Evolutionary conservation across 257 asterid species (phyloP).

Genomic region (Leonotis leonurus): DNA sequence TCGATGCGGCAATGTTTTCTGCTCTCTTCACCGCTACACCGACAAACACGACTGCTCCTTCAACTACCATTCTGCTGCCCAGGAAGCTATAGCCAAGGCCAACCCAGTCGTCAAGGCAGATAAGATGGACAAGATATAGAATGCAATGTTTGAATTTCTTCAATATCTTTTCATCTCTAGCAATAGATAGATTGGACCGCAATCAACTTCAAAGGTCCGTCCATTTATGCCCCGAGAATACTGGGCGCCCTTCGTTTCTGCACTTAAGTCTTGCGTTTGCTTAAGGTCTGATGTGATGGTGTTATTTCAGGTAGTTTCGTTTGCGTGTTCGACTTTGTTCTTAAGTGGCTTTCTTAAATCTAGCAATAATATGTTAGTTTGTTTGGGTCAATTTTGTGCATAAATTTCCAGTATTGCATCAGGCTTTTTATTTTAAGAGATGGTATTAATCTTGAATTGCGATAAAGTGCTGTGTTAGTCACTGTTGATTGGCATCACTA

Average conservation of each 20-base stretch:
- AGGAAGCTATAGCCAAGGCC: conserved; percentile 68
- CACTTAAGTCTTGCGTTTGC: conserved; percentile 14
- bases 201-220: neutral
- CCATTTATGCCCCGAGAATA: conserved; percentile 4
- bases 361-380: conserved; percentile 7
- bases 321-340: conserved; percentile 9
- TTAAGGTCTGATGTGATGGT: conserved; percentile 15
- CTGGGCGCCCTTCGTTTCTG: conserved; percentile 1
- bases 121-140: conserved; percentile 48
- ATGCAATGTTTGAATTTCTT: neutral
- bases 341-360: conserved; percentile 8
- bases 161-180: neutral
- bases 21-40: conserved; percentile 44
- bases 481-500: too few species aligned
- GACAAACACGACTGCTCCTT: conserved; percentile 65
- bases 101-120: conserved; percentile 67
- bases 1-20: conserved; percentile 50
- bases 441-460: too few species aligned
- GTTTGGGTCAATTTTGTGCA: neutral
- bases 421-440: too few species aligned
- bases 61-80: conserved; percentile 50
- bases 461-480: too few species aligned
- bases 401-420: too few species aligned
- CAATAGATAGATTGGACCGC: neutral
- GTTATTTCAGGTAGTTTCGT: conserved; percentile 8